These are phyloP conservation scores for Ramalina peruviana DNA, from an alignment of 495 filamentous ascomycete genomes.

Conservation along the genomic window DNA sequence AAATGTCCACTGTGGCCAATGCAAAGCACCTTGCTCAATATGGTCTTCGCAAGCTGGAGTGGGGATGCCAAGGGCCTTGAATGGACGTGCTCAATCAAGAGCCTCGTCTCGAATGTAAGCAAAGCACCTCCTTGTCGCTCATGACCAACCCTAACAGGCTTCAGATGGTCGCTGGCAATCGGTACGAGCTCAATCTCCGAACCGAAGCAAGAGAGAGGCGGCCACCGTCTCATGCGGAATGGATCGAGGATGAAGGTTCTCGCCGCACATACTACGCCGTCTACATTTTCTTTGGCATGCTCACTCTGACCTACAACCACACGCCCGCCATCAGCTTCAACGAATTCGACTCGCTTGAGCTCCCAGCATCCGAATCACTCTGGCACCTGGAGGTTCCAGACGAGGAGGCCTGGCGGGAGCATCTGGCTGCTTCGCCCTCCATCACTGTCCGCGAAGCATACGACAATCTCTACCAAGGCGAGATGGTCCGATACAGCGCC, in stretches of 20 bases:
- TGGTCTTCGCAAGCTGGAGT: constrained; percentile 99
- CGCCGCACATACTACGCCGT: constrained; percentile 97
- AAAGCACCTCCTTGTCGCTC: not conserved
- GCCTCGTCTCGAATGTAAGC: constrained; percentile 71
- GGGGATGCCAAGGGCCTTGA: constrained; percentile 94
- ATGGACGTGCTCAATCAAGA: constrained; percentile 98
- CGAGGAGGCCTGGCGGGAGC: constrained; percentile 71
- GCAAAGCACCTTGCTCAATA: constrained; percentile 90
- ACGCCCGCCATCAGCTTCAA: constrained; percentile 95
- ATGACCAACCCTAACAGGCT: not conserved
- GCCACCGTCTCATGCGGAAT: constrained; percentile 69
- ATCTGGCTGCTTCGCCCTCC: constrained; percentile 49
- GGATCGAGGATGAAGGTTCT: constrained; percentile 95
- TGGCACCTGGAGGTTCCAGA: constrained; percentile 81
- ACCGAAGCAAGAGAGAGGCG: constrained; percentile 73
- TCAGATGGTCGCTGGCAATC: constrained; percentile 89
- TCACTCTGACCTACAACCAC: constrained; percentile 95
- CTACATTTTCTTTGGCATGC: constrained; percentile 95
- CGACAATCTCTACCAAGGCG: constrained; percentile 87
- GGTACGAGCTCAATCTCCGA: constrained; percentile 87
- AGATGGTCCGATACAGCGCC: constrained; percentile 83
- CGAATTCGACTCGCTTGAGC: constrained; percentile 84
- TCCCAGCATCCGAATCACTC: constrained; percentile 85
- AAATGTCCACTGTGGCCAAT: constrained; percentile 97
- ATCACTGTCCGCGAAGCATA: constrained; percentile 88